Conservation (phyloP, 139 green algal species). For the Dunaliella sp. region DNA sequence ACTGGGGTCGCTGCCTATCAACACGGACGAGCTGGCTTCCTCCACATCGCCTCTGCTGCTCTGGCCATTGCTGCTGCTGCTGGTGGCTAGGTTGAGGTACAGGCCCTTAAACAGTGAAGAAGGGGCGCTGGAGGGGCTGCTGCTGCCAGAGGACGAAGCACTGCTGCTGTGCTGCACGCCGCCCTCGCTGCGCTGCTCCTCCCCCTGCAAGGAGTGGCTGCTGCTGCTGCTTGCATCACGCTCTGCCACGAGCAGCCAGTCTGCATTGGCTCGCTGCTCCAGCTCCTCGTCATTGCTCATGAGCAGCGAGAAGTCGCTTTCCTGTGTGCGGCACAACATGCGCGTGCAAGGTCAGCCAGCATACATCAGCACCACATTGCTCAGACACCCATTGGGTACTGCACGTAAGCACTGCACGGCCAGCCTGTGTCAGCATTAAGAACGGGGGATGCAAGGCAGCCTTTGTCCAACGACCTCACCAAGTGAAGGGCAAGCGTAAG, state of each 20-base stretch:
- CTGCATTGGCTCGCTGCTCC: conserved; percentile 51
- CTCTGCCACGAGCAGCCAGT: conserved; percentile 74
- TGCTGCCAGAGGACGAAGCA: neutral
- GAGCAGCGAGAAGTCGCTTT: conserved; percentile 57
- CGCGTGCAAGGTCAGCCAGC: no score
- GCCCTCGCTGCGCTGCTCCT: neutral
- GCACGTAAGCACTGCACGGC: no score
- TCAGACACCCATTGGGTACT: no score
- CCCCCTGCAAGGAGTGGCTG: neutral
- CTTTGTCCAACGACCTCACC: no score
- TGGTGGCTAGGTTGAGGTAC: conserved; percentile 16
- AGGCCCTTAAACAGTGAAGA: conserved; percentile 44
- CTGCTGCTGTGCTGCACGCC: conserved; percentile 6
- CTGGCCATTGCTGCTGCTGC: conserved; percentile 3
- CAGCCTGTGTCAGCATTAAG: no score
- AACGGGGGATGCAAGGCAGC: no score
- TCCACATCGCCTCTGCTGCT: neutral
- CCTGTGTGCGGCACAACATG: no score
- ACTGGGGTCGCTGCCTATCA: conserved; percentile 2
- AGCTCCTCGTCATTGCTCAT: conserved; percentile 70
- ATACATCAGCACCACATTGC: no score
- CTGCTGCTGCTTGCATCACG: neutral
- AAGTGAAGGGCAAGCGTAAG: no score
- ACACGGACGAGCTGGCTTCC: neutral
- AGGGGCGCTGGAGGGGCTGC: neutral